Base-by-base conservation (phyloP, 768 basidiomycete species). In the Lactifluus volemus region DNA sequence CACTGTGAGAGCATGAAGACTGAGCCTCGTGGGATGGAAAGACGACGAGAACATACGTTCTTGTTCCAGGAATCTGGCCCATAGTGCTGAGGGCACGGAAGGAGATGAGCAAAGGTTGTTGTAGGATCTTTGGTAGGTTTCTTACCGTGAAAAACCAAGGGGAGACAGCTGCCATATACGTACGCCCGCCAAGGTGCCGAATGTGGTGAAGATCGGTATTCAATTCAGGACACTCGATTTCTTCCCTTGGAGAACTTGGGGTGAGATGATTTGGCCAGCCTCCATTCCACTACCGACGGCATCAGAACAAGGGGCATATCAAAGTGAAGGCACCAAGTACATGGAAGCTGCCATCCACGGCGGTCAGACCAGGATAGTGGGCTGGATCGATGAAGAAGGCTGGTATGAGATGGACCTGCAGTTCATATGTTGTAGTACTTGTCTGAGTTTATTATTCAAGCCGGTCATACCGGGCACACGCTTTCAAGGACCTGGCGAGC, bases 101-200 rank as follows among this genome's bases (percentile, higher is more conserved):
- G 29, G 53, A 17, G 14, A 49, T 44, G 44, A 47, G 41, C n/a
- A 2, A 25, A 17, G 3, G 19, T 36, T 30, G n/a, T 39, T 21
- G 44, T 34, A 21, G 39, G n/a, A 25, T 36, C 10, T 6, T 34
- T n/a, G 41, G 9, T n/a, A 51, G 21, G 32, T 29, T 34, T 25
- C 64, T 61, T 53, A 73, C 76, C 4, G 89, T 87, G 70, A 87
- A 91, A 74, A 92, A 92, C 81, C 85, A 84, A 17, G 89, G 86
- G 5, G 87, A 84, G 25, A 86, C 81, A 12, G 86, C 76, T 8
- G 78, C 77, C 71, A 81, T 78, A 64, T 79, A 81, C 10, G 73
- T 70, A 53, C 71, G 62, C 8, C 66, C 63, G 0, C 48, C 68
- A 1, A 71, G 66, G 73, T 81, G 77, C 76, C 79, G 65, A 53